phyloP scores from a whole-genome alignment of 2,329 filamentous ascomycete species.

The Gnomoniopsis sp. region DNA sequence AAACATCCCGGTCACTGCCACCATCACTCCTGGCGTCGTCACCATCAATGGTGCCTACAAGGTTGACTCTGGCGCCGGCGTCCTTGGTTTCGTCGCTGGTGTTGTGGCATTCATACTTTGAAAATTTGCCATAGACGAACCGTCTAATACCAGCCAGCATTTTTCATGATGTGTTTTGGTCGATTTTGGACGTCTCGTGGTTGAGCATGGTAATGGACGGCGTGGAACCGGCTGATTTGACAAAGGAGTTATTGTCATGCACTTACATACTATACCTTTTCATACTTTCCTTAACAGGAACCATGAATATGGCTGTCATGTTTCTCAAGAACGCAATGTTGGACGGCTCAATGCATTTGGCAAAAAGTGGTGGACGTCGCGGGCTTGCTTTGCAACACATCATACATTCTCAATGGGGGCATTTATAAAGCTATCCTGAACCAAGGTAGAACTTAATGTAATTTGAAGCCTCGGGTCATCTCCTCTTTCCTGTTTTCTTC shows the following conservation, averaged over 20 bases:
- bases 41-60: conserved; percentile 36
- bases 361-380: conserved; percentile 10
- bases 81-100: conserved; percentile 34
- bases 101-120: conserved; percentile 36
- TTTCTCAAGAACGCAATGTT: conserved; percentile 13
- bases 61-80: conserved; percentile 31
- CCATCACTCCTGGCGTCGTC: conserved; percentile 22
- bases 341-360: conserved; percentile 11
- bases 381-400: conserved; percentile 7
- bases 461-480: not conserved
- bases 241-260: conserved; percentile 2
- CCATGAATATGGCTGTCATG: conserved; percentile 13
- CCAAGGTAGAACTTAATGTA: conserved; percentile 10
- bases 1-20: conserved; percentile 27
- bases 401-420: not conserved
- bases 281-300: conserved; percentile 19
- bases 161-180: conserved; percentile 12
- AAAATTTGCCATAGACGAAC: conserved; percentile 1
- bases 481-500: not conserved
- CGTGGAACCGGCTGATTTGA: conserved; percentile 8
- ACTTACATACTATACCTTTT: conserved; percentile 20
- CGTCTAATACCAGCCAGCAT: not conserved
- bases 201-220: conserved; percentile 15
- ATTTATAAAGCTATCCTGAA: not conserved
- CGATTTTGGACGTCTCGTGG: conserved; percentile 19